A percentile compares a stretch with the other conserved stretches of the same genome.
These are phyloP conservation scores for Aspergillus clavatus DNA, from an alignment of 2,329 filamentous ascomycete species.

Conservation along the genomic window DNA sequence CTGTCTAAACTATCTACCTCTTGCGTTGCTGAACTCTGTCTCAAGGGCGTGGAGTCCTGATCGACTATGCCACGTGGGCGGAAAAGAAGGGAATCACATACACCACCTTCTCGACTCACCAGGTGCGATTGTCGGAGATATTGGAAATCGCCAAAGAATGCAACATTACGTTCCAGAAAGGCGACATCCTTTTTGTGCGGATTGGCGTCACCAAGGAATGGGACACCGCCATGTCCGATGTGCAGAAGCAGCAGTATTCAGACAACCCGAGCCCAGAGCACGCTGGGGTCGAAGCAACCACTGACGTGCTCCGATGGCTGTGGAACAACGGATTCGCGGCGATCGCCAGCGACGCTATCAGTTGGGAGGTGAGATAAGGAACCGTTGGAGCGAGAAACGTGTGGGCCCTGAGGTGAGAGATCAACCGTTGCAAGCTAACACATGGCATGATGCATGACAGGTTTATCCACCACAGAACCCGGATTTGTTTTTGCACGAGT, in stretches of 20 bases:
- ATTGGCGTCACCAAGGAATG: constrained; percentile 40
- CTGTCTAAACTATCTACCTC: too few species aligned
- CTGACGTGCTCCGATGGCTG: constrained; percentile 52
- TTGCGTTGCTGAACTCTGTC: neutral
- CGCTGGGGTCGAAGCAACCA: constrained; percentile 48
- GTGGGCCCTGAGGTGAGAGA: neutral
- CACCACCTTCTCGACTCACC: constrained; percentile 39
- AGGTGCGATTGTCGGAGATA: constrained; percentile 34
- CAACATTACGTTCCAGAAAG: constrained; percentile 44
- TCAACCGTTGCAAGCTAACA: constrained; percentile 2
- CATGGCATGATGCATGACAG: constrained; percentile 20
- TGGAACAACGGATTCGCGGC: constrained; percentile 56
- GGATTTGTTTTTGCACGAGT: constrained; percentile 44
- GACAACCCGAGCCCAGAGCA: constrained; percentile 39
- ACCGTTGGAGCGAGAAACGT: neutral
- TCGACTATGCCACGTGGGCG: constrained; percentile 49
- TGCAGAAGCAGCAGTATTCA: constrained; percentile 27
- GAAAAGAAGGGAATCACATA: constrained; percentile 37
- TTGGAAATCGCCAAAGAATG: constrained; percentile 39
- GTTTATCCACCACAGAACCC: constrained; percentile 41
- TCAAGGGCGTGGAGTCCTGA: constrained; percentile 48
- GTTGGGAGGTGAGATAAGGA: constrained; percentile 45
- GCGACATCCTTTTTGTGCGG: constrained; percentile 52
- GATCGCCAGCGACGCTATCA: constrained; percentile 54
- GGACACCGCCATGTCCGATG: constrained; percentile 36